phyloP scores from a whole-genome alignment of 1,284 basidiomycete species.

The Wolfiporia cocos region DNA sequence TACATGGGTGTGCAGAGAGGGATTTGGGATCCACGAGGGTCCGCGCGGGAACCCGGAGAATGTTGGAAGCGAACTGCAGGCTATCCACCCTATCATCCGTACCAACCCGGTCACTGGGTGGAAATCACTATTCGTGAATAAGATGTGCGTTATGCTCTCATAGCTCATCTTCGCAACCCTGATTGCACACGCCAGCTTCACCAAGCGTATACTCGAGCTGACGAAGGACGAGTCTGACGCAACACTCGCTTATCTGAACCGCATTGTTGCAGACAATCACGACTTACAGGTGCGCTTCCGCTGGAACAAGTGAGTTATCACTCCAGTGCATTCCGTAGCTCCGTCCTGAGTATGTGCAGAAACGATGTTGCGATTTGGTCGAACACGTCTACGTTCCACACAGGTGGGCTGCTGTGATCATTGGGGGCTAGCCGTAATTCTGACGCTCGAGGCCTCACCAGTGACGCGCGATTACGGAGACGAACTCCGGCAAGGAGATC shows the following conservation, averaged over 20 bases:
- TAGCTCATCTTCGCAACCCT: background rate
- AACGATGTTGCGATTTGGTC: constrained; percentile 54
- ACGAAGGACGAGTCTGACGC: constrained; percentile 51
- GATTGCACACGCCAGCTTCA: too few relatives aligned
- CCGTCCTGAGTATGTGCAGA: background rate
- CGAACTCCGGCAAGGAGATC: constrained; percentile 44
- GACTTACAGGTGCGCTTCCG: constrained; percentile 52
- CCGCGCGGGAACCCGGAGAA: constrained; percentile 18
- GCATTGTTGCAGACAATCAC: constrained; percentile 50
- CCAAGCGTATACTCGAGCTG: constrained; percentile 56
- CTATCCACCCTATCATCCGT: constrained; percentile 50
- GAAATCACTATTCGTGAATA: constrained; percentile 63
- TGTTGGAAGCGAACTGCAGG: constrained; percentile 44
- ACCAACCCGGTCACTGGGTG: constrained; percentile 62
- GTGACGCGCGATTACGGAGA: constrained; percentile 44
- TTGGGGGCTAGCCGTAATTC: background rate
- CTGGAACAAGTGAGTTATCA: constrained; percentile 27
- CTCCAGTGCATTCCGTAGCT: background rate
- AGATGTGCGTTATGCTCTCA: constrained; percentile 7
- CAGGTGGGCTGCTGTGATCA: constrained; percentile 33
- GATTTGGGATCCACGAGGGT: constrained; percentile 11
- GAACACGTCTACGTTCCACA: constrained; percentile 47
- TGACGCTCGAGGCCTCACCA: background rate
- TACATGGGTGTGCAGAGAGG: background rate
- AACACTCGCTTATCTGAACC: constrained; percentile 41